Evolutionary conservation across 2,329 filamentous ascomycete genomes (phyloP).

Genomic region (Penicillium brevicompactum): DNA sequence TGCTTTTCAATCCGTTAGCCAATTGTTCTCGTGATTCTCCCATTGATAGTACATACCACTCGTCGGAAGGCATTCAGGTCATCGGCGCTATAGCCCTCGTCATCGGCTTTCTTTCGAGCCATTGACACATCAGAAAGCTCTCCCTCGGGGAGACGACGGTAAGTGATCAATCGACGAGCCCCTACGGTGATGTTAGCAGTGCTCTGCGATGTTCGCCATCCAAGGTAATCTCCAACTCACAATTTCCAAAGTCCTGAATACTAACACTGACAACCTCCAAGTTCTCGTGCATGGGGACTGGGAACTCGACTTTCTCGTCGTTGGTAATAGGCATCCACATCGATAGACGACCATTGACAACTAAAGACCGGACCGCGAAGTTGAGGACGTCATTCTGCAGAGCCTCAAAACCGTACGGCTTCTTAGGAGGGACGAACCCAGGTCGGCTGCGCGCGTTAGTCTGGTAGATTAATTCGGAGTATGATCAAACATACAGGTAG

Average conservation of each 20-base stretch:
- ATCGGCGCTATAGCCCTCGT: constrained; percentile 57
- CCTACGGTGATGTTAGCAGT: constrained; percentile 51
- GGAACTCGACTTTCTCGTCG: constrained; percentile 73
- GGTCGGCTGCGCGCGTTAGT: constrained; percentile 49
- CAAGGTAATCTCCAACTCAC: constrained; percentile 48
- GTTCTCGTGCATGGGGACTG: constrained; percentile 74
- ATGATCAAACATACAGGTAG: constrained; percentile 59
- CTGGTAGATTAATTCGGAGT: no score
- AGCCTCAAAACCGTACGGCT: constrained; percentile 85
- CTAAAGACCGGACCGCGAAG: constrained; percentile 76
- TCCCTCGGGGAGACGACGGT: constrained; percentile 69
- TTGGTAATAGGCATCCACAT: constrained; percentile 98
- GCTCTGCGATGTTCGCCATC: neutral
- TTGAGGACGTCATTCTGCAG: constrained; percentile 88
- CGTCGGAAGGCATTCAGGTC: constrained; percentile 69
- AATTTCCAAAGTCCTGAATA: constrained; percentile 87
- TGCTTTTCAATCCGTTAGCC: constrained; percentile 5
- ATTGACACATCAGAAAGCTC: constrained; percentile 34
- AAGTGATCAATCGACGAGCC: constrained; percentile 87
- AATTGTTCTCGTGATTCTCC: neutral
- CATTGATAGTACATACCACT: constrained; percentile 37
- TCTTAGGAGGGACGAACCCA: constrained; percentile 82
- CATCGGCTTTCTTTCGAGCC: constrained; percentile 38
- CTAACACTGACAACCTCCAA: constrained; percentile 75
- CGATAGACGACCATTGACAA: constrained; percentile 76